phyloP scores from a whole-genome alignment of 768 basidiomycete species.

The Infundibulicybe gibba region DNA sequence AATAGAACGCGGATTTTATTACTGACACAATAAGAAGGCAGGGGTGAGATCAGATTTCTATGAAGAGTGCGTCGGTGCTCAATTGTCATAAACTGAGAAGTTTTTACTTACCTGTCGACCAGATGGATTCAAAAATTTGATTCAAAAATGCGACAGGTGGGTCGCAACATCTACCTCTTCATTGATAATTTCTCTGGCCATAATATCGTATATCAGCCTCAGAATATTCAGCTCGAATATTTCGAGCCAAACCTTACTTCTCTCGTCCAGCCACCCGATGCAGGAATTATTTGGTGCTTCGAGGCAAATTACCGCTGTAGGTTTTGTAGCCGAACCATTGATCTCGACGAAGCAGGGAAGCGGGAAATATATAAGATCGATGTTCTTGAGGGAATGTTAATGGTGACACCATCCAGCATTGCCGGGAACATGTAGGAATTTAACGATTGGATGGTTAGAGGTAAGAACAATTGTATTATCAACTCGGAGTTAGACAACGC shows the following conservation, averaged over 20 bases:
- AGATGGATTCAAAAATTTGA: too few species aligned
- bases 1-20: slow-evolving; percentile 32
- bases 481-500: too few species aligned
- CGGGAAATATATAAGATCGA: slow-evolving; percentile 31
- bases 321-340: slow-evolving; percentile 22
- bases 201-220: slow-evolving; percentile 17
- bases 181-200: slow-evolving; percentile 31
- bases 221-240: slow-evolving; percentile 21
- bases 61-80: slow-evolving; percentile 24
- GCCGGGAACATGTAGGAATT: slow-evolving; percentile 31
- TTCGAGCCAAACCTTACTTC: slow-evolving; percentile 32
- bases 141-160: slow-evolving; percentile 8
- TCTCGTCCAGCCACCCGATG: slow-evolving; percentile 30
- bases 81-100: too few species aligned
- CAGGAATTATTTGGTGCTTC: slow-evolving; percentile 14
- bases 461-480: slow-evolving; percentile 4
- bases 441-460: slow-evolving; percentile 1
- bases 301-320: slow-evolving; percentile 27
- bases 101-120: too few species aligned
- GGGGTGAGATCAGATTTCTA: slow-evolving; percentile 34
- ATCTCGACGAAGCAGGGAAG: slow-evolving; percentile 25
- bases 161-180: slow-evolving; percentile 18
- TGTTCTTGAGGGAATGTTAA: slow-evolving; percentile 24
- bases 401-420: slow-evolving; percentile 26
- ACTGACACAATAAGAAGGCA: slow-evolving; percentile 30